Evolutionary conservation across 257 asterid species (phyloP).

Genomic region (Primulina eburnea): DNA sequence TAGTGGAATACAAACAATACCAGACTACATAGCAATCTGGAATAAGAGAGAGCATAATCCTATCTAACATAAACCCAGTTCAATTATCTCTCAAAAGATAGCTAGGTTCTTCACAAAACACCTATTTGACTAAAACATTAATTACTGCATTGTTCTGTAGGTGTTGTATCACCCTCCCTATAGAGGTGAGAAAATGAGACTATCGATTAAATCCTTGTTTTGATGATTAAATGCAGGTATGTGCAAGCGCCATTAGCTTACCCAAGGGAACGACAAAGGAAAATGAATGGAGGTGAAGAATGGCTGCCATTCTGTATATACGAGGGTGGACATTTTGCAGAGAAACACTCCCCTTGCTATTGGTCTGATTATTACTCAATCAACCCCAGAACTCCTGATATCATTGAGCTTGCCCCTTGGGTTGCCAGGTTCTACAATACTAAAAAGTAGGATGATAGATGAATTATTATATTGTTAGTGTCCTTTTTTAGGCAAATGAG

Average conservation of each 20-base stretch:
- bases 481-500: neutral
- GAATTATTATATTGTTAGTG: too few relatives aligned
- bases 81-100: too few relatives aligned
- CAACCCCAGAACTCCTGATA: conserved; percentile 63
- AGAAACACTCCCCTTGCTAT: conserved; percentile 52
- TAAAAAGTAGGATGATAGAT: too few relatives aligned
- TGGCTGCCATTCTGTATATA: conserved; percentile 80
- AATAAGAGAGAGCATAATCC: too few relatives aligned
- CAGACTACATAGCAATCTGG: too few relatives aligned
- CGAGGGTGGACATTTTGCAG: conserved; percentile 42
- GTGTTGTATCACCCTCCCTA: neutral
- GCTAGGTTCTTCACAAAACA: too few relatives aligned
- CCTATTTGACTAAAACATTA: too few relatives aligned
- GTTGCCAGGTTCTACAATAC: conserved; percentile 60
- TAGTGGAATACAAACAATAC: too few relatives aligned
- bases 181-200: neutral
- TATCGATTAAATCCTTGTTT: neutral
- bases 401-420: conserved; percentile 82
- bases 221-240: conserved; percentile 46
- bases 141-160: too few relatives aligned
- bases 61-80: too few relatives aligned
- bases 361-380: conserved; percentile 77
- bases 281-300: conserved; percentile 86
- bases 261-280: conserved; percentile 71
- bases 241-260: conserved; percentile 85